Base-by-base conservation (phyloP, 2,329 filamentous ascomycete genomes). In the Furcasterigmium furcatum region DNA sequence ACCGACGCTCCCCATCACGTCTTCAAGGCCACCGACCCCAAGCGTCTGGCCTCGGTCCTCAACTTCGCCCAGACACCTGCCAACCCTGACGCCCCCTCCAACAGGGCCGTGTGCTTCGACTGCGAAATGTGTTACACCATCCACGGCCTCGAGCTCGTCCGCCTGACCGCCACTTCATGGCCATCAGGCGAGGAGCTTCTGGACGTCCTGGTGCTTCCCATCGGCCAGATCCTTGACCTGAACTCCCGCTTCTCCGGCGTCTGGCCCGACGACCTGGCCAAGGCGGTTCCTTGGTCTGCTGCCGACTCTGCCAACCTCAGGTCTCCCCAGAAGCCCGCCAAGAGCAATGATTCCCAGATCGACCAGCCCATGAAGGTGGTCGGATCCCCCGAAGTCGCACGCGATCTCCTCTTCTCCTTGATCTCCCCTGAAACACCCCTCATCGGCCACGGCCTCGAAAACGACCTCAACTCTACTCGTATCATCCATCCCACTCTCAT, bases 121-220 rank as follows among this genome's bases (percentile, higher is more conserved):
- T 97, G 94, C 58, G 94, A 99, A 62, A 99, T 99, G 94, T 89
- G 88, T 5, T 97, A 95, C 60, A 99, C 95, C 0, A 88, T 88
- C 1, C 67, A 86, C 41, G 94, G 95, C 0, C 71, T 97, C 52
- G 94, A 99, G 63, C 77, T 99, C 16, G 85, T 97, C 46, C 88
- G 94, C 9, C 67, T 99, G 4, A 97, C 94, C 0, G 91, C 88
- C 5, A 85, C 92, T 4, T 82, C 85, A 9, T 99, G 94, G 91
- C 92, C 92, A 0, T 72, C 76, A 9, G 87, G 88, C 18, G 78
- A 84, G 43, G 76, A 79, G 43, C 65, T 99, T 0, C 70, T 97
- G 5, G 94, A 99, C 59, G 77, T 96, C 1, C 77, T 97, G 0
- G 91, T 97, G 8, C 79, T 84, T 38, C 92, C 92, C 0, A 68